Evolutionary conservation across 1,284 basidiomycete genomes (phyloP).

Genomic region (Pseudozyma pruni): DNA sequence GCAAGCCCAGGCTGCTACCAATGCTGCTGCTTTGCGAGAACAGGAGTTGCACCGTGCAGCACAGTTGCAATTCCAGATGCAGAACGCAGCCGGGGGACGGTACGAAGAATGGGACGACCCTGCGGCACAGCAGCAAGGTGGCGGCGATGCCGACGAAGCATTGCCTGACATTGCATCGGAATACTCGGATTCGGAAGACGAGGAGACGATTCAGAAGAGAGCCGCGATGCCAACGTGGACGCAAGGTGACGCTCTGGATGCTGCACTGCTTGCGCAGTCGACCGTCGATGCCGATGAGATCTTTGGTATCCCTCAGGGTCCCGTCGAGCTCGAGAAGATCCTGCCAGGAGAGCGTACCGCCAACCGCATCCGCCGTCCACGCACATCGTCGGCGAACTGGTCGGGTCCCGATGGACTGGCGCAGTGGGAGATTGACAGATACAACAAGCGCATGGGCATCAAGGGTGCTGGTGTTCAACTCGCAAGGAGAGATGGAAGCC

Average conservation of each 20-base stretch:
- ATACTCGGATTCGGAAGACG: constrained; percentile 66
- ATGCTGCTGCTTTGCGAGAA: constrained; percentile 29
- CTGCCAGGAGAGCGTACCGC: constrained; percentile 49
- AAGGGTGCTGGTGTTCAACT: constrained; percentile 38
- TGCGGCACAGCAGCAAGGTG: constrained; percentile 12
- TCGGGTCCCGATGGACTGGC: constrained; percentile 57
- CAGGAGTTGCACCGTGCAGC: constrained; percentile 38
- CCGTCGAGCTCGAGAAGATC: constrained; percentile 60
- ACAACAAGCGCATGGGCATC: constrained; percentile 65
- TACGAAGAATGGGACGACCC: constrained; percentile 34
- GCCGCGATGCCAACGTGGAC: constrained; percentile 62
- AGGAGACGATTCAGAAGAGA: constrained; percentile 59
- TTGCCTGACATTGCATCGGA: constrained; percentile 60
- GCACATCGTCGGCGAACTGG: constrained; percentile 64
- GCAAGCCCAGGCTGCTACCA: constrained; percentile 20
- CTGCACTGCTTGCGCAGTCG: constrained; percentile 53
- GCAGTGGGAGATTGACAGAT: constrained; percentile 65
- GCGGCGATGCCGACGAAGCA: constrained; percentile 29
- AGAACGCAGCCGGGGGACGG: constrained; percentile 33
- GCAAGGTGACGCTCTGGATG: constrained; percentile 56
- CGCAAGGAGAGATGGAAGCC: constrained; percentile 23
- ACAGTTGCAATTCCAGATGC: constrained; percentile 33
- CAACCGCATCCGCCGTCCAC: constrained; percentile 50
- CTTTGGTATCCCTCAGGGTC: constrained; percentile 63
- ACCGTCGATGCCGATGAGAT: constrained; percentile 62